Evolutionary conservation across 2,329 filamentous ascomycete genomes (phyloP), one percentile per base, ranked within the genome.

Genomic region (Trichophaea hybrida): DNA sequence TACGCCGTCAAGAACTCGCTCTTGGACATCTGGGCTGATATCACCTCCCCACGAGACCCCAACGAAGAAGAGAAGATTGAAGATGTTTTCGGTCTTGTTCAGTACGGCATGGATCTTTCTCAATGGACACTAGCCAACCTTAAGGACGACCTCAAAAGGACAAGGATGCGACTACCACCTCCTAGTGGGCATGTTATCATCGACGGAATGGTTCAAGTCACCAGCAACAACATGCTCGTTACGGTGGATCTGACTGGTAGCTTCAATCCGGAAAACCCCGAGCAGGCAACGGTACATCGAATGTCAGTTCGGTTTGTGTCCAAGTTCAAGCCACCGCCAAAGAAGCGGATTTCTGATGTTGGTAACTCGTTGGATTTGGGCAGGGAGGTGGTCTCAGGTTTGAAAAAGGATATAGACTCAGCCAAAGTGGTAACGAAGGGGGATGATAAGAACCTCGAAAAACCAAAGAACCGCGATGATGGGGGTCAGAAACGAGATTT

Each of bases 111-210:
- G 13, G 53, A 46, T 24, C 34, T 55, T 10, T 43, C 53, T 6
- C 37, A 55, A 4, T 55, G 53, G 53, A 43, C 35, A 13, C 32
- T 55, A 10, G 10, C 17, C 1, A 55, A 44, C 31, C 31, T 55
- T 15, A 55, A 55, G 32, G 37, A 44, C 38, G 59, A 56, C 4
- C 59, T 66, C 6, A 55, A 50, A 6, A 56, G 33, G 13, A 63
- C 58, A 6, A 51, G 51, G 56, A 50, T 43, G 2, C 54, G 43
- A 1, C 55, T 60, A 33, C 64, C 64, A 8, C 58, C 63, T 1
- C 64, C 64, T n/a, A 57, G 43, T 38, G 64, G 64, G 8, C 59
- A 63, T 55, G 55, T 65, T 1, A 51, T 62, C 34, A 59, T 66
- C 6, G 56, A 63, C 40, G 64, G 64, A 33, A 57, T 66, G 17